phyloP scores from a whole-genome alignment of 225 moss, liverwort and hornwort species.

The Marchantia paleacea region DNA sequence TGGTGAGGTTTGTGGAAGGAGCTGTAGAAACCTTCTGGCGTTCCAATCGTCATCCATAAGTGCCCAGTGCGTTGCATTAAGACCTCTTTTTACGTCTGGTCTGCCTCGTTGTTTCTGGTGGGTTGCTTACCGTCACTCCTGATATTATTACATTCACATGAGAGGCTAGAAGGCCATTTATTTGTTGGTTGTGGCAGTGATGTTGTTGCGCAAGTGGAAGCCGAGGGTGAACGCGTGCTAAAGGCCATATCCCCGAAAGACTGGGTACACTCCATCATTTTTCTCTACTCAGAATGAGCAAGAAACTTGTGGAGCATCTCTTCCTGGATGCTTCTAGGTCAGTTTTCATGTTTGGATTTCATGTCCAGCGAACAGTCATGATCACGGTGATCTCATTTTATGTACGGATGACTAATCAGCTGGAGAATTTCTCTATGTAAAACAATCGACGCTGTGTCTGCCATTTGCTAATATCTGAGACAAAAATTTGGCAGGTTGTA shows the following conservation, averaged over 20 bases:
- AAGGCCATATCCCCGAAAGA: conserved; percentile 71
- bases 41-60: not conserved
- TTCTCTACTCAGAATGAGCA: not conserved
- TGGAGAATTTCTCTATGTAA: not conserved
- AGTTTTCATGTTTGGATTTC: conserved; percentile 5
- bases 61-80: not conserved
- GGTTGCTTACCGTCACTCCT: too few relatives aligned
- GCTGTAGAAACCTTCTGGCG: not conserved
- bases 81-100: not conserved
- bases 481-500: conserved; percentile 59
- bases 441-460: not conserved
- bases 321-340: not conserved
- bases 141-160: conserved; percentile 3
- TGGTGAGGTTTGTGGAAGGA: not conserved
- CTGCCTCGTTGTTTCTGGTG: not conserved
- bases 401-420: not conserved
- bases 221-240: conserved; percentile 81
- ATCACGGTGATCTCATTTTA: not conserved
- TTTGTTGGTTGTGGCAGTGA: conserved; percentile 59
- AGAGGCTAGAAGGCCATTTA: conserved; percentile 27
- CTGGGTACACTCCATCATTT: conserved; percentile 50
- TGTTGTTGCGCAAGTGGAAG: conserved; percentile 61
- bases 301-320: conserved; percentile 3
- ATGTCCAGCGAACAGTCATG: not conserved
- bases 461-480: not conserved